Evolutionary conservation across 805 yeast species (phyloP).

Genomic region (Nakazawaea ambrosiae): DNA sequence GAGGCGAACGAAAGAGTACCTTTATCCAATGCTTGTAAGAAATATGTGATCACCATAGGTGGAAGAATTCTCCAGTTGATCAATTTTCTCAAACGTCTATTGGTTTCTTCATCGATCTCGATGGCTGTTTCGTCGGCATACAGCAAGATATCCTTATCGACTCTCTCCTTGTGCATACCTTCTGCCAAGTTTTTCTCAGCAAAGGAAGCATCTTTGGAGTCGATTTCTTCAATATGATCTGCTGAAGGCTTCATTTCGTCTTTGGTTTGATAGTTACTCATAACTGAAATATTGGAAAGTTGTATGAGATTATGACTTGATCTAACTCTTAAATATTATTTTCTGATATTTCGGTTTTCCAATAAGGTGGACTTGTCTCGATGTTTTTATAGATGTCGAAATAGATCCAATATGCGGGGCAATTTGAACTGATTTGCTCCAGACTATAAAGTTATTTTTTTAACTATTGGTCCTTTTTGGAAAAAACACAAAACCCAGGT

Average conservation of each 20-base stretch:
- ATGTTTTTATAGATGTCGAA: no score
- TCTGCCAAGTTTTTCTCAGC: background rate
- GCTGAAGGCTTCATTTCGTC: slow-evolving; percentile 1
- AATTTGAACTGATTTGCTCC: no score
- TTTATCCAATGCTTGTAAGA: slow-evolving; percentile 56
- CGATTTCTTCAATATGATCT: background rate
- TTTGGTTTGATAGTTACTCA: no score
- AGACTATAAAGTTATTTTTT: no score
- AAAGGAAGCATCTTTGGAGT: background rate
- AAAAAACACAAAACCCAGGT: no score
- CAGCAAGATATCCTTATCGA: slow-evolving; percentile 1
- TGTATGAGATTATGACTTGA: no score
- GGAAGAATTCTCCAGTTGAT: slow-evolving; percentile 32
- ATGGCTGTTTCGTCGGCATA: slow-evolving; percentile 13
- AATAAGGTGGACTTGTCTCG: no score
- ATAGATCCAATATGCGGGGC: no score
- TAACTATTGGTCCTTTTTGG: no score
- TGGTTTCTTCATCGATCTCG: slow-evolving; percentile 20
- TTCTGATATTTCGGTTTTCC: no score
- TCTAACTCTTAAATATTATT: no score
- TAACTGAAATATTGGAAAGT: no score
- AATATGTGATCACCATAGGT: slow-evolving; percentile 37
- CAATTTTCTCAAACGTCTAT: slow-evolving; percentile 17
- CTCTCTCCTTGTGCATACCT: background rate
- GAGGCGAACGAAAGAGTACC: slow-evolving; percentile 27